phyloP scores from a whole-genome alignment of 495 filamentous ascomycete species.

The Cercophora samala region DNA sequence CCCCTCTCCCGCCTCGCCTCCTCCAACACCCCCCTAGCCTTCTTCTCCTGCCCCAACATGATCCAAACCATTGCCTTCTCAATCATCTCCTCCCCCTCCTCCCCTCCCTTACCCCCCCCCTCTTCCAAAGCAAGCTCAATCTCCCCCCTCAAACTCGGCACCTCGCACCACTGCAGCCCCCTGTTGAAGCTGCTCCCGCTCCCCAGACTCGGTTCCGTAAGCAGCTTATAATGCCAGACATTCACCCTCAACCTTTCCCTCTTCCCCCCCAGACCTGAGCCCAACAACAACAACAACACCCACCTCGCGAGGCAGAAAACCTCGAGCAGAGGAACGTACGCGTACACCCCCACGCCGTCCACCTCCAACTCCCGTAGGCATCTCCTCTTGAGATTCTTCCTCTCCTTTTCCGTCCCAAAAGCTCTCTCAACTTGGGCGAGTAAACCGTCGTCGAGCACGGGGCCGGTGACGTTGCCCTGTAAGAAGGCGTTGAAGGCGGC shows the following conservation, averaged over 20 bases:
- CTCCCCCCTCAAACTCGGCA: constrained; percentile 45
- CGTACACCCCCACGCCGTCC: constrained; percentile 84
- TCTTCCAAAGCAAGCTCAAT: constrained; percentile 48
- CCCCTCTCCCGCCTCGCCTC: constrained; percentile 59
- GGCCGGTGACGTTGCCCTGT: constrained; percentile 89
- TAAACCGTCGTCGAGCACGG: constrained; percentile 54
- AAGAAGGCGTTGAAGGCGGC: constrained; percentile 80
- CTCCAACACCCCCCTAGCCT: constrained; percentile 67
- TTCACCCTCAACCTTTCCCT: constrained; percentile 57
- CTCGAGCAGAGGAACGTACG: constrained; percentile 76
- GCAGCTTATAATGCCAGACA: constrained; percentile 83
- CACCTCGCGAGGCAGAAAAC: constrained; percentile 73
- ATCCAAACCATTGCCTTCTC: constrained; percentile 81
- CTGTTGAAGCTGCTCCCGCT: constrained; percentile 46
- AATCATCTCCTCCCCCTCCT: constrained; percentile 62
- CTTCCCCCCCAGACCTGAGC: too few species aligned
- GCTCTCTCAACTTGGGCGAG: constrained; percentile 26
- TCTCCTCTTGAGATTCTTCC: constrained; percentile 5
- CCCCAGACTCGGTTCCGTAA: constrained; percentile 67
- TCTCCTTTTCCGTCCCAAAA: constrained; percentile 19
- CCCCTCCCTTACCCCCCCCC: constrained; percentile 40
- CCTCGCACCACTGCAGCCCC: constrained; percentile 47
- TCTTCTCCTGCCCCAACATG: constrained; percentile 77
- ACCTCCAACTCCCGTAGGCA: constrained; percentile 65
- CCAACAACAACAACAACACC: constrained; percentile 52